Base-by-base conservation (phyloP, 2,329 filamentous ascomycete species). In the Apiospora malaysiana region DNA sequence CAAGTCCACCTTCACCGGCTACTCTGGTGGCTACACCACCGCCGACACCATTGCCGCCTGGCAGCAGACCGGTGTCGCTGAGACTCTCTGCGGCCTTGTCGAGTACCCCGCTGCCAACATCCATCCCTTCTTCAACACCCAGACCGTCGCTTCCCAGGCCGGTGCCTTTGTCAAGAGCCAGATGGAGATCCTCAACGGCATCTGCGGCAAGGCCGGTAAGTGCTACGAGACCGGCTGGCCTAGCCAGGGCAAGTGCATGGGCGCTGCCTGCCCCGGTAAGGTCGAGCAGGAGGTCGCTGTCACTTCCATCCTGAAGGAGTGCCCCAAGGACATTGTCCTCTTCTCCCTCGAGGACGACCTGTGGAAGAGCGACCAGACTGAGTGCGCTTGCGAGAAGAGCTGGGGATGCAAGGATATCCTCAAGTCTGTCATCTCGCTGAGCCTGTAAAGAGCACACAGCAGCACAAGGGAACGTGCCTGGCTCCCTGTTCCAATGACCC, bases 161-260 rank as follows among this genome's bases (percentile, higher is more conserved):
- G 95, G 95, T 80, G 81, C 85, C 69, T 98, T 98, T 81, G 93
- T 95, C 77, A 83, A 86, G 75, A 79, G 86, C 77, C 91, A 97
- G 87, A 89, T 97, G 74, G 84, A 89, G 66, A 86, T 93, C 74
- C 90, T 97, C 73, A 84, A 90, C 80, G 80, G 82, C 65, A 76
- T 94, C 76, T 98, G 95, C 89, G 88, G 88, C 80, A 93, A 93
- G 86, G 84, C 89, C 47, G 91, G 91, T 75, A 90, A 94, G 86
- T 94, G 95, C 84, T 87, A 97, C 76, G 95, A 98, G 90, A 93
- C 92, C 71, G 95, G 95, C 78, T 98, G 95, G 94, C 95, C 95
- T 74, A 90, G 85, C 69, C 75, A 80, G 9, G 95, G 95, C 79
- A 77, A 81, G 42, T 82, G 89, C 84, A 95, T 96, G 83, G 94